phyloP scores from a whole-genome alignment of 106 monocot species.

The Dactylorhiza incarnata region DNA sequence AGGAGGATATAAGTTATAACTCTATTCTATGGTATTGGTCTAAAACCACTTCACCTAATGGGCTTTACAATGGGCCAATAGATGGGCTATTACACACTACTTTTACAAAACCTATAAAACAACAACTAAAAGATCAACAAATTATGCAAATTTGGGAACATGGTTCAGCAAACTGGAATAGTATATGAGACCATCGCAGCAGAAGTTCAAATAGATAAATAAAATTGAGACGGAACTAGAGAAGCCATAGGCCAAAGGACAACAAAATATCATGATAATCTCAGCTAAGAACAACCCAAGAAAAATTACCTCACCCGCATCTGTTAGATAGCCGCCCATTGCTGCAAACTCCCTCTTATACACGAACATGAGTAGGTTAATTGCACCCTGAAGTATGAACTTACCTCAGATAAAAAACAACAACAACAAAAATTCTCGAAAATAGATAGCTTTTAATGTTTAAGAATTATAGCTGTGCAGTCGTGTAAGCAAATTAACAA shows the following conservation, averaged over 20 bases:
- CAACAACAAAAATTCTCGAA: background rate
- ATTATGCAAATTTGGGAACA: background rate
- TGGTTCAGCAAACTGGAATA: background rate
- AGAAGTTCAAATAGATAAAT: background rate
- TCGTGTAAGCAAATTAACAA: background rate
- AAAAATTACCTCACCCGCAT: constrained; percentile 80
- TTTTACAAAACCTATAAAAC: constrained; percentile 50
- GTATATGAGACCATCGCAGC: background rate
- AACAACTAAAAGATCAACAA: background rate
- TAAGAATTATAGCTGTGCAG: constrained; percentile 1
- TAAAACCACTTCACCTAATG: too few relatives aligned
- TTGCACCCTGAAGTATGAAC: constrained; percentile 65
- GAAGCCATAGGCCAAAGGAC: background rate
- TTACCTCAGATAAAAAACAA: background rate
- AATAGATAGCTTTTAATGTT: background rate
- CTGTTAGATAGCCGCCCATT: constrained; percentile 95
- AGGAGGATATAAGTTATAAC: too few relatives aligned
- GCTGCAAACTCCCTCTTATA: constrained; percentile 71
- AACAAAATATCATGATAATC: background rate
- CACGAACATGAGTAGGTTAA: constrained; percentile 75
- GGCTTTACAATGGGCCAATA: too few relatives aligned
- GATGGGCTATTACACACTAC: too few relatives aligned
- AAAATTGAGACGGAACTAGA: constrained; percentile 1
- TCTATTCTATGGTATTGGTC: too few relatives aligned
- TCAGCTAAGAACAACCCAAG: constrained; percentile 6